Evolutionary conservation across 441 rosid species (phyloP), one percentile per base, ranked within the genome.

Genomic region (Euphorbia celastroides): DNA sequence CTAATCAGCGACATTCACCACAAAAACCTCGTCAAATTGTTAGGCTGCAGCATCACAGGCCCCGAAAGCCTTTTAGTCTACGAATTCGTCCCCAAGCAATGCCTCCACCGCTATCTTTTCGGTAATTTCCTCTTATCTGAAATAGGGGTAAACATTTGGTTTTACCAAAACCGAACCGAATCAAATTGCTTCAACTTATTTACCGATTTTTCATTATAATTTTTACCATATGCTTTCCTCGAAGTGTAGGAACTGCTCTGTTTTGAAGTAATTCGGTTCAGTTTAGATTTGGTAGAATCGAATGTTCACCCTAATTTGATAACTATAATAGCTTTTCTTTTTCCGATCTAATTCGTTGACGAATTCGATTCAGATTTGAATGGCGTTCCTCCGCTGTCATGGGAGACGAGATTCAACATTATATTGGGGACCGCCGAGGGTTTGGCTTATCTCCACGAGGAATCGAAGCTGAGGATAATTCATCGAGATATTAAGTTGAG

Each of bases 31-130:
- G 97, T 90, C 10, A 82, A 80, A 77, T 74, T 92, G 67, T 63
- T 92, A 58, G 98, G 98, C 20, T 90, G 90, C 78, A 90, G 94
- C 88, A 79, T 90, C 66, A 86, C 89, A 0, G 92, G 97, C 25
- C 98, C 96, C 0, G 94, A 88, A 77, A 93, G 97, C 80, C 96
- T 90, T 78, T 84, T 88, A 22, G 88, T 93, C 14, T 90, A 90
- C 42, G 97, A 93, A 80, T 93, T 75, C 46, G 72, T 90, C 64
- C 85, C 92, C 0, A 90, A 90, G 78, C 87, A 76, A 75, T 85
- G 93, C 79, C 89, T 93, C 50, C 82, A 79, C 16, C 86, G 88
- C 41, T 67, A 82, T 68, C 74, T 92, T 46, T 87, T 80, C 25
- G 85, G 95, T 88, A 64, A 60, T n/a, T n/a, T n/a, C n/a, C n/a